Evolutionary conservation across 805 yeast species (phyloP), one percentile per base, ranked within the genome.

Genomic region (Kodamaea kaohsiungensis): DNA sequence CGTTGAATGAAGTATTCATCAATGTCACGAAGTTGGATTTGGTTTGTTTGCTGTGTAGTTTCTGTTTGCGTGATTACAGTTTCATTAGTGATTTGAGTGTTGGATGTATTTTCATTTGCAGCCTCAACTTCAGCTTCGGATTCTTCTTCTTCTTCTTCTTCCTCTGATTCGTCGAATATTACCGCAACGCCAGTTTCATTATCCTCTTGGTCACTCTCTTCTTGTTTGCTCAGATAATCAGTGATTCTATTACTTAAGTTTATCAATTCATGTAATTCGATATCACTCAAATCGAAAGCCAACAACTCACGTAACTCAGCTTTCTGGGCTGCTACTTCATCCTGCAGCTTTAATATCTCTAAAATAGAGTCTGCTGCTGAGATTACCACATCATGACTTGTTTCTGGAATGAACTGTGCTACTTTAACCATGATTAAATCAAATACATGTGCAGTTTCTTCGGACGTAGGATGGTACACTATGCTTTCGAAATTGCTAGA

Each of bases 301-400:
- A 83, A 83, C 2, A 88, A 63, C 47, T 77, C 79, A n/a, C 67
- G 63, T 17, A 52, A 10, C 37, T 52, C 43, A 48, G 82, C 82
- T 57, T 81, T 81, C 7, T 70, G 71, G 2, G 61, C 58, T 16
- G 81, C 84, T 1, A 76, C 67, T 0, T 69, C 53, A 1, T 68
- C 72, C 1, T 77, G 84, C 49, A 76, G 74, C 60, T 81, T 84
- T 55, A 88, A 61, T 1, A 79, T 68, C 57, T 81, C 87, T 40
- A 89, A 61, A 0, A 86, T 64, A 2, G 86, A 73, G 65, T 89
- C 95, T 1, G 90, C 83, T 3, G 91, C 89, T 2, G 95, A 86
- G 17, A 84, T 65, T 1, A 91, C 77, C 1, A 85, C 81, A 43
- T 84, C 89, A 53, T 88, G 91, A 7, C 92, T 83, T n/a, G 89